These are phyloP conservation scores for Trichoderma orchidacearum DNA, from an alignment of 495 filamentous ascomycete genomes.

Conservation along the genomic window DNA sequence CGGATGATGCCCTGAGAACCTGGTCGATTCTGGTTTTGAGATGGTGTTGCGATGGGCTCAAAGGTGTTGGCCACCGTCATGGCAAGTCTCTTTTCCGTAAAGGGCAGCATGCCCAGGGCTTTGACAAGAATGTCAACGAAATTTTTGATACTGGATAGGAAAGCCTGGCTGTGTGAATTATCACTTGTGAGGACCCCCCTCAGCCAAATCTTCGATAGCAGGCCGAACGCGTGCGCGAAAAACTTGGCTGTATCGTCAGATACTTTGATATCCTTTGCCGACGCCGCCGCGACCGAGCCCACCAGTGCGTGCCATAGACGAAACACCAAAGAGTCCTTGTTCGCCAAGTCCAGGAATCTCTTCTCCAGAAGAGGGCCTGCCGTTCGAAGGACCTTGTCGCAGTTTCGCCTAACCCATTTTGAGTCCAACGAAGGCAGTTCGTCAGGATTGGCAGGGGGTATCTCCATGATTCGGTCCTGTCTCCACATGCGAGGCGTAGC, in stretches of 20 bases:
- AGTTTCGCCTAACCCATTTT: conserved; percentile 73
- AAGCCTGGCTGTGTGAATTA: conserved; percentile 16
- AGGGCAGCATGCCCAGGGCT: conserved; percentile 56
- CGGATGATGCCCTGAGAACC: conserved; percentile 18
- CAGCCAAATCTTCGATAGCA: conserved; percentile 57
- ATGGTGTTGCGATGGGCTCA: conserved; percentile 34
- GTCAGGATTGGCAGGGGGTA: conserved; percentile 39
- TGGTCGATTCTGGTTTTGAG: conserved; percentile 19
- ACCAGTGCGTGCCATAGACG: conserved; percentile 58
- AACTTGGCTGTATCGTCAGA: conserved; percentile 70
- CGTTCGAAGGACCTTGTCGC: conserved; percentile 42
- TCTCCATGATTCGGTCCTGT: conserved; percentile 51
- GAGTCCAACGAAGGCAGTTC: conserved; percentile 71
- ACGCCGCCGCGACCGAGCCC: conserved; percentile 57
- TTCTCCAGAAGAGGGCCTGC: conserved; percentile 49
- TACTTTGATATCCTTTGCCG: conserved; percentile 81
- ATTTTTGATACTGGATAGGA: conserved; percentile 45
- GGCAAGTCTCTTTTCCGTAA: conserved; percentile 62
- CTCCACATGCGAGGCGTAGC: conserved; percentile 55
- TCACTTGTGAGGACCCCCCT: conserved; percentile 13
- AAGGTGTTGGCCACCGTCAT: conserved; percentile 25
- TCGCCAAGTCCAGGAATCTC: conserved; percentile 35
- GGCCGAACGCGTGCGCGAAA: conserved; percentile 52
- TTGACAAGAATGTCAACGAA: conserved; percentile 48
- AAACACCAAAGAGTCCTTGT: conserved; percentile 31